Evolutionary conservation across 2,329 filamentous ascomycete species (phyloP).

Genomic region (Fusarium compactum): DNA sequence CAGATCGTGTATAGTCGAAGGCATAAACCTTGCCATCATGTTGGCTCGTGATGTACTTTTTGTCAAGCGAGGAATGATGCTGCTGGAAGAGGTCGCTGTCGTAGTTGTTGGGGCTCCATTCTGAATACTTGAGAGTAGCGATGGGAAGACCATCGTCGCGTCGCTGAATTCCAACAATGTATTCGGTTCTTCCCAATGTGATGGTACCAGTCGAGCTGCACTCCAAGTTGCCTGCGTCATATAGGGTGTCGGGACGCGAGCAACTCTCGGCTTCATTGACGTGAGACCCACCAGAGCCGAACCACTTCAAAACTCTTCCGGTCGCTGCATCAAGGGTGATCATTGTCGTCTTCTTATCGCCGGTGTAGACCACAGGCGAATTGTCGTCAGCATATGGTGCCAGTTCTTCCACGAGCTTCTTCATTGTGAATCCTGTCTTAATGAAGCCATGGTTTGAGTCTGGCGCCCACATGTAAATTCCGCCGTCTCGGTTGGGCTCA

Average conservation of each 20-base stretch:
- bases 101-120: slow-evolving; percentile 93
- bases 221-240: slow-evolving; percentile 76
- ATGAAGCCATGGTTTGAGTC: slow-evolving; percentile 69
- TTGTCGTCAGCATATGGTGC: slow-evolving; percentile 81
- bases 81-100: slow-evolving; percentile 89
- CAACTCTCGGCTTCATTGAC: slow-evolving; percentile 81
- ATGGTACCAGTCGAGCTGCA: slow-evolving; percentile 85
- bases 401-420: slow-evolving; percentile 86
- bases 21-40: slow-evolving; percentile 88
- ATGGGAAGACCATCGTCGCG: slow-evolving; percentile 80
- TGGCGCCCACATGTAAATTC: slow-evolving; percentile 87
- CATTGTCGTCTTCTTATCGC: slow-evolving; percentile 89
- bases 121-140: slow-evolving; percentile 90
- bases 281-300: slow-evolving; percentile 78
- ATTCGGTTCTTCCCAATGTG: slow-evolving; percentile 87
- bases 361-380: slow-evolving; percentile 87
- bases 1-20: slow-evolving; percentile 73
- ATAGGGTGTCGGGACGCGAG: slow-evolving; percentile 73
- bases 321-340: slow-evolving; percentile 90
- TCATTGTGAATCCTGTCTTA: slow-evolving; percentile 80
- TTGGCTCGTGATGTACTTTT: slow-evolving; percentile 87
- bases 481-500: slow-evolving; percentile 88
- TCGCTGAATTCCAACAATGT: slow-evolving; percentile 87
- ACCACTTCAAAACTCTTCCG: slow-evolving; percentile 84
- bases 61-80: slow-evolving; percentile 83